Conservation (phyloP, 2,329 filamentous ascomycete genomes). For the Coleophoma eucalyptorum region DNA sequence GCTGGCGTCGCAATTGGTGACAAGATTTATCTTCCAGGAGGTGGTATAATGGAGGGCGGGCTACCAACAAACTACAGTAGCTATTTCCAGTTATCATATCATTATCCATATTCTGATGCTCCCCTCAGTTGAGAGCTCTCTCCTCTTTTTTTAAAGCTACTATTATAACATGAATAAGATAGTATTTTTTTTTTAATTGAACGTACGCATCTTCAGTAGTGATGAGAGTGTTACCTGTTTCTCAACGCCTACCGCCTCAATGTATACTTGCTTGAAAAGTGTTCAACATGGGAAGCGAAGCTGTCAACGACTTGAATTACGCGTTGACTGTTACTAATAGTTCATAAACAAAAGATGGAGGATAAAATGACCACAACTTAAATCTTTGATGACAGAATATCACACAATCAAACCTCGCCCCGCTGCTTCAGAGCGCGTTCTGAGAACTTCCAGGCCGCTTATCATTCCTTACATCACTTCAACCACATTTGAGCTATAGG, state of each 20-base stretch:
- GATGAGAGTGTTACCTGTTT: not conserved
- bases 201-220: not conserved
- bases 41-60: slow-evolving; percentile 17
- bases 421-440: too few relatives aligned
- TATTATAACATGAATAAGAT: not conserved
- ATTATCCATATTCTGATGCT: not conserved
- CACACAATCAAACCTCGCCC: too few relatives aligned
- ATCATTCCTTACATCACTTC: too few relatives aligned
- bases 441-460: too few relatives aligned
- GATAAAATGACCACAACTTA: too few relatives aligned
- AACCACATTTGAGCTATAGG: too few relatives aligned
- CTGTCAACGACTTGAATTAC: too few relatives aligned
- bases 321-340: too few relatives aligned
- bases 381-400: too few relatives aligned
- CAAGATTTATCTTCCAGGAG: slow-evolving; percentile 31
- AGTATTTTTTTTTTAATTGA: not conserved
- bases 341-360: too few relatives aligned
- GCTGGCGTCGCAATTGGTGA: slow-evolving; percentile 22
- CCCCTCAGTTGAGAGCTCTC: not conserved
- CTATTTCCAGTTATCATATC: not conserved
- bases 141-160: not conserved
- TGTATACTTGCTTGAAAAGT: not conserved
- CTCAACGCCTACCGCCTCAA: not conserved
- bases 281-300: too few relatives aligned
- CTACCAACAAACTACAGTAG: not conserved